Evolutionary conservation across 1,284 basidiomycete species (phyloP), one percentile per base, ranked within the genome.

Genomic region (Phellinidium pouzarii): DNA sequence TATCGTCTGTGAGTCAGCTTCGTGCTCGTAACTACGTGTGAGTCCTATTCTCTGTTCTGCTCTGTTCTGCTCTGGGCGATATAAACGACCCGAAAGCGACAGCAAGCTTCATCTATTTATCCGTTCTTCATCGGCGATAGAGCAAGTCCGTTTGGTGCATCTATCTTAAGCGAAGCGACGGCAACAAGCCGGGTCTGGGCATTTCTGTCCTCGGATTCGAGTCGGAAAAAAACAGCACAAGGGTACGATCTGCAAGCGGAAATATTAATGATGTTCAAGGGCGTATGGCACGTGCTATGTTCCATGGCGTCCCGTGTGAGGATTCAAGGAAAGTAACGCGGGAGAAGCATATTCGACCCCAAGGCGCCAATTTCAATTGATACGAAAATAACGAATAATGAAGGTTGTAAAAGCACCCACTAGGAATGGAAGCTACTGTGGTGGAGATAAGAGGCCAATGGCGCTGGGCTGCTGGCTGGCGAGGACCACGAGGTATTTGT

Each of bases 291-390:
- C 37, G 19, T 20, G 37, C n/a, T 40, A 8, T 14, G 9, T 8
- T 8, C 14, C 31, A 34, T 34, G 14, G 31, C 31, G 14, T 34
- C 11, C 7, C 31, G 31, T 34, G 31, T 6, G 36, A 8, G 36
- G 34, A 25, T 7, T 34, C 31, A n/a, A 40, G 38, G 11, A 42
- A 50, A 50, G 25, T 40, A 40, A 42, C 48, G 48, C 48, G 48
- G 48, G 38, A 50, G 48, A 50, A 50, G 48, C 23, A 41, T 48
- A 20, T 17, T 7, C 31, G 11, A 3, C 9, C 14, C 3, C 31
- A 34, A 14, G 34, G 46, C 46, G 46, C 46, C 26, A 37, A 25
- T 48, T 38, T 22, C 29, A 37, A 27, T 22, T 47, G 25, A 40
- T 40, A 40, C 37, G n/a, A 40, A 17, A 40, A 40, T 40, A 40